Base-by-base conservation (phyloP, 768 basidiomycete genomes). In the Rhodosporidiobolus sp. region DNA sequence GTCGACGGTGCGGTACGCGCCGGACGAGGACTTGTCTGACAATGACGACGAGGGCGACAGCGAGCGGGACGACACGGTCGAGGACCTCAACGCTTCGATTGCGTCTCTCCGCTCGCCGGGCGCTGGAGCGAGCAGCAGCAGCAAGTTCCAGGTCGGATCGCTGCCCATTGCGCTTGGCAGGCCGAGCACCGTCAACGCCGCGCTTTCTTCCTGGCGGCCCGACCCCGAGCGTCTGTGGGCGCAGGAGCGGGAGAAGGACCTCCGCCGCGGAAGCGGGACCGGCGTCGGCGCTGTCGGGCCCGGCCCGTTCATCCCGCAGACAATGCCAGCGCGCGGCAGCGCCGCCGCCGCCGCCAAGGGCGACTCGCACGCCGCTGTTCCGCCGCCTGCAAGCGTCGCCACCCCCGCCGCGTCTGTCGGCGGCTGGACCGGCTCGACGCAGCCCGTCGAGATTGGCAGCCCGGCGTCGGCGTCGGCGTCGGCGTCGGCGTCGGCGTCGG, bases 201-300 rank as follows among this genome's bases (percentile, higher is more conserved):
- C 70, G 28, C 53, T 67, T 34, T 64, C 62, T 24, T 59, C 55
- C 6, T 72, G 71, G 71, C 54, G 71, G 2, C 71, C 71, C 0
- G 71, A 72, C 52, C 71, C 71, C 11, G 71, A 72, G 49, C 61
- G 71, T 0, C 43, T 54, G n/a, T 72, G 71, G 71, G 65, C 71
- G 16, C 55, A 52, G 38, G 49, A n/a, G n/a, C 68, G 71, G 8
- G 61, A 69, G 46, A 63, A 63, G 61, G 45, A 54, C 5, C 58
- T 17, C 26, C 56, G 65, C 12, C 34, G 48, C 46, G 54, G 52
- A 35, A 48, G 62, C 50, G 45, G 56, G 35, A 30, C 63, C 24
- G 26, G 35, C n/a, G 10, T 55, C 38, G 11, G 35, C 17, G 26
- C 10, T 12, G 24, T 19, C 5, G 22, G 32, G 28, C 55, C 38